Percentiles rank a stretch among this genome's conserved stretches.
Evolutionary conservation across 345 rosid species (phyloP).

Genomic region (Physaria fendleri): DNA sequence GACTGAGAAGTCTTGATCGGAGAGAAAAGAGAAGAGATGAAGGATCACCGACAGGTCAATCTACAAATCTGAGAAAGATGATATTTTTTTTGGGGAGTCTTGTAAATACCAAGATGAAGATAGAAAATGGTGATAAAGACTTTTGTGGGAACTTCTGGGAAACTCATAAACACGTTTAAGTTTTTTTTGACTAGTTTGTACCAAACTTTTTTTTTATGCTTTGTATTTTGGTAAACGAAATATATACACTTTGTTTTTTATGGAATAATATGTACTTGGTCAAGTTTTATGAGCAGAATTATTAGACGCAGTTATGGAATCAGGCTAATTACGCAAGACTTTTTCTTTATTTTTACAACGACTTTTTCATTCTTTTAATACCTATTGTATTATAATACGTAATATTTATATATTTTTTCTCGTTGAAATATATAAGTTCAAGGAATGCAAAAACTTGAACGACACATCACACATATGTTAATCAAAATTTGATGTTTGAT

Average conservation of each 20-base stretch:
- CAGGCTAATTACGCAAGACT: background rate
- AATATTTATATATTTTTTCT: background rate
- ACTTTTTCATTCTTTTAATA: background rate
- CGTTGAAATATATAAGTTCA: background rate
- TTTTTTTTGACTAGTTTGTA: background rate
- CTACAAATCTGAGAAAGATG: constrained; percentile 16
- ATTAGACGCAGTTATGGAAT: background rate
- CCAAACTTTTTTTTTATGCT: background rate
- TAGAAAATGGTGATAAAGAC: background rate
- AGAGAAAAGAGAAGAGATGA: constrained; percentile 2
- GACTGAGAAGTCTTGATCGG: too few species aligned
- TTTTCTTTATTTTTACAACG: background rate
- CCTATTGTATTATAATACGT: background rate
- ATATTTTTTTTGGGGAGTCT: background rate
- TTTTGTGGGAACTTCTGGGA: constrained; percentile 24
- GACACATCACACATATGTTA: background rate
- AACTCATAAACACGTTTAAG: constrained; percentile 10
- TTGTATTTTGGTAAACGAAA: background rate
- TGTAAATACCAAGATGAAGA: background rate
- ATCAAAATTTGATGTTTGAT: background rate
- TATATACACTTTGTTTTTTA: background rate
- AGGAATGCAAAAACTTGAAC: background rate
- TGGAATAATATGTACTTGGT: background rate
- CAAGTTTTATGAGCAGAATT: background rate
- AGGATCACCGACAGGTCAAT: constrained; percentile 9